Evolutionary conservation across 2,329 filamentous ascomycete genomes (phyloP).

Genomic region (Pyricularia pennisetigena): DNA sequence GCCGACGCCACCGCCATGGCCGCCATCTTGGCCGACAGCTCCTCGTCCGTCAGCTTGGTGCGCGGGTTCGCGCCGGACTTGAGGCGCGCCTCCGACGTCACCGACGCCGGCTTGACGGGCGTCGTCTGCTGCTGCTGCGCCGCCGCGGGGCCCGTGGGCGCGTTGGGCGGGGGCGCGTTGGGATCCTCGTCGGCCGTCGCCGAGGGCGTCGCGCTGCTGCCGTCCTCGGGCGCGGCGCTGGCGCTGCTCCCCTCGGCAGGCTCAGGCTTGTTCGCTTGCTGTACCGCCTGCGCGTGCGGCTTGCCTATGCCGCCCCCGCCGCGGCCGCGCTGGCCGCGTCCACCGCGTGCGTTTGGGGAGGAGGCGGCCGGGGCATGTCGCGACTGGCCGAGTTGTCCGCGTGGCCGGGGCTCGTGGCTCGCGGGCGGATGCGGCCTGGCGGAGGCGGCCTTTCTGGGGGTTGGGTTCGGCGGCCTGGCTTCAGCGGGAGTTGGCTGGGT

Average conservation of each 20-base stretch:
- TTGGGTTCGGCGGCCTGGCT: neutral
- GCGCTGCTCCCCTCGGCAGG: neutral
- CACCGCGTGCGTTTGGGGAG: neutral
- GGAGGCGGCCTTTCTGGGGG: neutral
- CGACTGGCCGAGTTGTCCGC: conserved; percentile 20
- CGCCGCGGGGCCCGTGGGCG: conserved; percentile 7
- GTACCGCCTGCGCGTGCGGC: neutral
- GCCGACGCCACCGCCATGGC: conserved; percentile 48
- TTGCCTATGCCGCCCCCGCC: conserved; percentile 3
- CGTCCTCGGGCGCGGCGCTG: neutral
- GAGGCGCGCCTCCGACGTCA: conserved; percentile 27
- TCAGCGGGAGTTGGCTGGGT: neutral
- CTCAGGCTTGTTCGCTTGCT: neutral
- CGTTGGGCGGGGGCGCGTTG: conserved; percentile 4
- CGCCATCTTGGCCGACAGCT: conserved; percentile 50
- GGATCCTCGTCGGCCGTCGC: neutral
- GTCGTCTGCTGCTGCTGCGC: neutral
- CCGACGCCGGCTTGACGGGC: conserved; percentile 5
- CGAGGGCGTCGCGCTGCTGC: neutral
- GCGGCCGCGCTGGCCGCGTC: conserved; percentile 9
- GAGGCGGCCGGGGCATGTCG: conserved; percentile 18
- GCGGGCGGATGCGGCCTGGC: conserved; percentile 7
- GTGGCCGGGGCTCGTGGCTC: conserved; percentile 9
- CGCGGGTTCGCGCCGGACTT: conserved; percentile 48
- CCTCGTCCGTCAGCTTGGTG: conserved; percentile 47